These are phyloP conservation scores for Cicer bijugum DNA, from an alignment of 306 rosid genomes.

Conservation along the genomic window DNA sequence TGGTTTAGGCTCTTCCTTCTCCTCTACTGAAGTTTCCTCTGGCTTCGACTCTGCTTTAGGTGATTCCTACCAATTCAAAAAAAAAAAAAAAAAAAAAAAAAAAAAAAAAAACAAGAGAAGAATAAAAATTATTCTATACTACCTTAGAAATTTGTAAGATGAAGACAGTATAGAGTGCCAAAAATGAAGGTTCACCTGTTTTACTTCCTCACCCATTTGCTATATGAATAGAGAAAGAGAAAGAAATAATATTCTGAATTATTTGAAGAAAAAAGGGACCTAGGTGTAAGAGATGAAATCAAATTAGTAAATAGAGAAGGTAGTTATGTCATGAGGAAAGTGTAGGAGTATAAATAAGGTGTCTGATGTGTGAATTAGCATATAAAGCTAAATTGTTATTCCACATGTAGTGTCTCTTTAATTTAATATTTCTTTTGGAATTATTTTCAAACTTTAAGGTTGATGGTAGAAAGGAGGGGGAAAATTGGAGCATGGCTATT, in stretches of 20 bases:
- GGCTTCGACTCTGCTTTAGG: slow-evolving; percentile 41
- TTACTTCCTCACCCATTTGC: slow-evolving; percentile 76
- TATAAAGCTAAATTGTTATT: slow-evolving; percentile 55
- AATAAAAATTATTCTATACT: not conserved
- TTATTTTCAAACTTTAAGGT: slow-evolving; percentile 49
- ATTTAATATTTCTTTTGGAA: slow-evolving; percentile 49
- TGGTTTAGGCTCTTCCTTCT: slow-evolving; percentile 59
- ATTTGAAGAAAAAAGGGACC: not conserved
- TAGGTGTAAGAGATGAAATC: not conserved
- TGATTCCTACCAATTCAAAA: slow-evolving; percentile 42
- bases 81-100: not conserved
- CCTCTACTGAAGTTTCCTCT: slow-evolving; percentile 45
- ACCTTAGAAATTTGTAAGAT: not conserved
- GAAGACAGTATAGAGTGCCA: slow-evolving; percentile 35
- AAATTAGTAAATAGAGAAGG: slow-evolving; percentile 23
- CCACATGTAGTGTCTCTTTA: slow-evolving; percentile 62
- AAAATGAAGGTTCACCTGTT: slow-evolving; percentile 58
- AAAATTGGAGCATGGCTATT: slow-evolving; percentile 52
- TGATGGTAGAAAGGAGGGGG: slow-evolving; percentile 46
- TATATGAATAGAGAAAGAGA: slow-evolving; percentile 24
- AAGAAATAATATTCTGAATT: slow-evolving; percentile 24
- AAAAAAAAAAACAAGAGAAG: no score
- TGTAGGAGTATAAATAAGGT: slow-evolving; percentile 44
- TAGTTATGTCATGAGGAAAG: slow-evolving; percentile 37
- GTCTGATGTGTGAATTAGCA: slow-evolving; percentile 47